Conservation (phyloP, 805 yeast genomes). For the Cyberlindnera americana region DNA sequence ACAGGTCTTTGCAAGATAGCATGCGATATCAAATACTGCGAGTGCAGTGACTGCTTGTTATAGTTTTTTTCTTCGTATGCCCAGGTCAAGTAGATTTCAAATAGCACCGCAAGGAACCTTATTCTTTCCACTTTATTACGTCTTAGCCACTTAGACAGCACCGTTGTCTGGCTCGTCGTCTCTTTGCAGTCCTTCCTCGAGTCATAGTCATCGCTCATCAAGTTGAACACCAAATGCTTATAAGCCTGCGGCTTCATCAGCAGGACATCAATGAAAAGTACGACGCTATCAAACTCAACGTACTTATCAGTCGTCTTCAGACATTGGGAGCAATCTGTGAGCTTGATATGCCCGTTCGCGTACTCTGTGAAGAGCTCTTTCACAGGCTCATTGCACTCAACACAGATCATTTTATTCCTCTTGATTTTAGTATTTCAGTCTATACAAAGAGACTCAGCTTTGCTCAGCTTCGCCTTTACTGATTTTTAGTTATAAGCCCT, state of each 20-base stretch:
- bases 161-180: not conserved
- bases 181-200: not conserved
- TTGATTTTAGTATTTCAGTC: no score
- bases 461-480: no score
- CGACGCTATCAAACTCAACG: constrained; percentile 83
- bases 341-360: constrained; percentile 72
- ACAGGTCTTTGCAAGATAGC: constrained; percentile 34
- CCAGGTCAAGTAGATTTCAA: constrained; percentile 91
- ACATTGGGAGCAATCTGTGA: constrained; percentile 74
- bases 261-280: constrained; percentile 78
- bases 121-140: constrained; percentile 38
- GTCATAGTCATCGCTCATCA: constrained; percentile 30
- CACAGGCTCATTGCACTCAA: constrained; percentile 75
- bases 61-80: constrained; percentile 73
- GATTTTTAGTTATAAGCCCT: no score
- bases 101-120: constrained; percentile 60
- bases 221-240: constrained; percentile 80
- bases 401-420: constrained; percentile 69
- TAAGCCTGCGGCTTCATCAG: constrained; percentile 85
- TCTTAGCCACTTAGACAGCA: constrained; percentile 1
- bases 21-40: constrained; percentile 28
- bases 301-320: constrained; percentile 80
- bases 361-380: constrained; percentile 65
- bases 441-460: no score
- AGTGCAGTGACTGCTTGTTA: constrained; percentile 16